phyloP scores from a whole-genome alignment of 2,329 filamentous ascomycete species.

The Uncinocarpus reesii region DNA sequence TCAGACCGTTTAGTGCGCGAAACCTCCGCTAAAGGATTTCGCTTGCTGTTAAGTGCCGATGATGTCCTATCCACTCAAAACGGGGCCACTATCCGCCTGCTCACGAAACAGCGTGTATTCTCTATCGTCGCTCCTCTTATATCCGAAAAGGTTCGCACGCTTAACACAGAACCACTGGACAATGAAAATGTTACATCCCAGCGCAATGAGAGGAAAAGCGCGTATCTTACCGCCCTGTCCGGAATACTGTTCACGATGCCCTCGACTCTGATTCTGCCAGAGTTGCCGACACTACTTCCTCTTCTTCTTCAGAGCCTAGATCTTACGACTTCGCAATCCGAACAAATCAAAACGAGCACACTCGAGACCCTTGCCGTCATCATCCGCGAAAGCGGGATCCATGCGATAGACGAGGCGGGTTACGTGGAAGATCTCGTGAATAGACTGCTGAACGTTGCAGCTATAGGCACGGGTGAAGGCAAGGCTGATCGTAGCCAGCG shows the following conservation, averaged over 20 bases:
- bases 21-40: slow-evolving; percentile 48
- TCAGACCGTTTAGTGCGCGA: slow-evolving; percentile 41
- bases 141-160: slow-evolving; percentile 41
- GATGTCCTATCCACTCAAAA: slow-evolving; percentile 52
- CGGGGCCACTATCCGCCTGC: slow-evolving; percentile 50
- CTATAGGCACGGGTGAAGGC: slow-evolving; percentile 14
- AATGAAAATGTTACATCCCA: slow-evolving; percentile 9
- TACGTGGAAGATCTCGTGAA: slow-evolving; percentile 49
- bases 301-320: slow-evolving; percentile 56
- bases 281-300: slow-evolving; percentile 48
- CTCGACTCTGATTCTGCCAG: slow-evolving; percentile 49
- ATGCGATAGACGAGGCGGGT: slow-evolving; percentile 42
- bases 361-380: slow-evolving; percentile 50
- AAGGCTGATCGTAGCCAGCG: slow-evolving; percentile 6
- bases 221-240: slow-evolving; percentile 54
- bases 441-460: slow-evolving; percentile 38
- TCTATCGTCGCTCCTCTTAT: slow-evolving; percentile 49
- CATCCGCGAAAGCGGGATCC: slow-evolving; percentile 46
- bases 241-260: slow-evolving; percentile 52
- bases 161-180: slow-evolving; percentile 25
- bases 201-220: slow-evolving; percentile 40
- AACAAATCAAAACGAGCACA: slow-evolving; percentile 49
- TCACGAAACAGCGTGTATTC: slow-evolving; percentile 56
- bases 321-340: slow-evolving; percentile 37
- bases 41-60: slow-evolving; percentile 50